A percentile compares a stretch with the other conserved stretches of the same genome.
These are phyloP conservation scores for Phanerochaete carnosa DNA, from an alignment of 768 basidiomycete genomes.

Conservation along the genomic window DNA sequence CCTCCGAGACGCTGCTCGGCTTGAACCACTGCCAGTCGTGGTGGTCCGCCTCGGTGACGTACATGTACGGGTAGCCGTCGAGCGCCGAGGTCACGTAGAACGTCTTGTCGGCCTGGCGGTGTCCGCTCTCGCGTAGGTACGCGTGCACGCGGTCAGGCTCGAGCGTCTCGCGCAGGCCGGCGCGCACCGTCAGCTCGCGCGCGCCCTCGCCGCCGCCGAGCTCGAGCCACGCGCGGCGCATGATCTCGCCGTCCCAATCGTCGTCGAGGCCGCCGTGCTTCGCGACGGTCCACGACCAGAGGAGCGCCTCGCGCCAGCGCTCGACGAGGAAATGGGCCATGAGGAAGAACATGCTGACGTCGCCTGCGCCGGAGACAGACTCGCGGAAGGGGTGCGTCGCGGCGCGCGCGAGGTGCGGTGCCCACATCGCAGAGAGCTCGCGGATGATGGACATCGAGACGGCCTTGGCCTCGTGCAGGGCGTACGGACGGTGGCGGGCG, in stretches of 20 bases:
- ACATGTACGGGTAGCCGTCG: conserved; percentile 34
- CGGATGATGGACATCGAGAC: conserved; percentile 30
- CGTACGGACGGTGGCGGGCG: conserved; percentile 33
- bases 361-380: conserved; percentile 25
- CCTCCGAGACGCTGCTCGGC: background rate
- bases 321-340: conserved; percentile 31
- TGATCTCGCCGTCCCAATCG: conserved; percentile 15
- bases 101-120: conserved; percentile 14
- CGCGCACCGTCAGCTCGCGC: conserved; percentile 9
- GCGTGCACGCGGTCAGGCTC: conserved; percentile 14
- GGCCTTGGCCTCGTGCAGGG: conserved; percentile 37
- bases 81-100: conserved; percentile 21
- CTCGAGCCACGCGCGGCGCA: conserved; percentile 27
- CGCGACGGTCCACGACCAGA: conserved; percentile 37
- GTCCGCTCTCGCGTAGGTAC: conserved; percentile 17
- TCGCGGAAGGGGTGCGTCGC: conserved; percentile 32
- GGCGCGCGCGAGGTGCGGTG: conserved; percentile 26
- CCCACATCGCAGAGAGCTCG: conserved; percentile 32
- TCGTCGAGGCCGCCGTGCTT: conserved; percentile 25
- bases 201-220: conserved; percentile 23
- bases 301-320: conserved; percentile 34
- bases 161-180: conserved; percentile 17
- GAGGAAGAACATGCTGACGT: conserved; percentile 32
- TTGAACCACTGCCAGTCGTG: conserved; percentile 14
- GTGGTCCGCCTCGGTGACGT: conserved; percentile 5